Evolutionary conservation across 352 stramenopile species (phyloP).

Genomic region (Globisporangium nagaii): DNA sequence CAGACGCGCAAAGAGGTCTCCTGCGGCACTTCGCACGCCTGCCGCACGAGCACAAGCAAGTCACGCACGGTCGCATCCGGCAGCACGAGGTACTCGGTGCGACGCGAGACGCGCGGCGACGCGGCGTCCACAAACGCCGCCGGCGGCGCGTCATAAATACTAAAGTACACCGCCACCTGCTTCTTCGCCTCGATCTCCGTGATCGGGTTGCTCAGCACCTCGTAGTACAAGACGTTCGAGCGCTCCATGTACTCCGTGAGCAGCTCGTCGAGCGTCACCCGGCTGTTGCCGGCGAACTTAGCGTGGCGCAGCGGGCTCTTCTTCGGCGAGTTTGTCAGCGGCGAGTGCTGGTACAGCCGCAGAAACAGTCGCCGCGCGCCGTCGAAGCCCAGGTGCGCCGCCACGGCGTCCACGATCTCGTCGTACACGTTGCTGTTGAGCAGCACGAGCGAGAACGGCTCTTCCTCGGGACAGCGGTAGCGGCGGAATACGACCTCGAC

Average conservation of each 20-base stretch:
- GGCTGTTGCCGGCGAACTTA: conserved; percentile 45
- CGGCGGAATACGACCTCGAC: conserved; percentile 67
- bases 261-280: conserved; percentile 66
- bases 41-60: conserved; percentile 41
- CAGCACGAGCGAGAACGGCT: conserved; percentile 42
- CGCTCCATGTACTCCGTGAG: conserved; percentile 70
- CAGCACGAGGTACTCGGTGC: conserved; percentile 61
- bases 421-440: conserved; percentile 73
- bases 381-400: conserved; percentile 29
- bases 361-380: conserved; percentile 46
- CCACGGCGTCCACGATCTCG: conserved; percentile 62
- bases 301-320: conserved; percentile 62
- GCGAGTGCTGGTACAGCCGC: conserved; percentile 81
- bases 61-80: conserved; percentile 42
- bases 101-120: conserved; percentile 22
- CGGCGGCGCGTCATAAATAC: conserved; percentile 60
- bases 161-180: conserved; percentile 67
- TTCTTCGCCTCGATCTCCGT: conserved; percentile 85
- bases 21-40: conserved; percentile 33
- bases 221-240: conserved; percentile 67
- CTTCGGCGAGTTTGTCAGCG: conserved; percentile 55
- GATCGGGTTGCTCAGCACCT: conserved; percentile 67
- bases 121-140: conserved; percentile 35
- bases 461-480: conserved; percentile 41
- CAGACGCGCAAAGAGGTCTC: conserved; percentile 45